Base-by-base conservation (phyloP, 179 eudicot species). In the Corrigiola litoralis region DNA sequence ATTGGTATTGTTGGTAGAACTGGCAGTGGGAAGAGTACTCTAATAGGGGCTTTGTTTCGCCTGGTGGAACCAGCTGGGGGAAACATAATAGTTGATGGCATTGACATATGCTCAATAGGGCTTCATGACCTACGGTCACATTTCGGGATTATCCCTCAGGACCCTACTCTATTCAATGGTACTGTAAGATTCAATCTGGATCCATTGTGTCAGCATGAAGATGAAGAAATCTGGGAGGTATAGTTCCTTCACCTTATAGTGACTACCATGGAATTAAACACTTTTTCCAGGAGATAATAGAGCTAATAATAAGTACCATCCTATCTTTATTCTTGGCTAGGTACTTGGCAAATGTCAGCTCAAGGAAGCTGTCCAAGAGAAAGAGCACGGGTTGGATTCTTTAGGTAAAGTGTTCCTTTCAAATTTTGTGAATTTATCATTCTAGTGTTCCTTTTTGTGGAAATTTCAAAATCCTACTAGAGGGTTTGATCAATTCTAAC, bases 1-100 rank as follows among this genome's bases (percentile, higher is more conserved):
- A 80, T 90, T 53, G 97, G 97, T n/a, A 81, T 90, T 42, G 97
- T 90, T 70, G 97, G 97, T 42, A 82, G 95, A 58, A 88, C 95
- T 0, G 97, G 95, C 42, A 90, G 95, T 74, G 97, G 97, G 49
- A 90, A 90, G 72, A 86, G 86, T 21, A 88, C 97, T n/a, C 84
- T 91, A 2, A 91, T 84, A 4, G 81, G 97, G 34, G 94, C 97
- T 1, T 53, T 91, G 29, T 91, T 91, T 76, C 86, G 97, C 28
- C 67, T 90, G 41, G 94, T 91, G 33, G 97, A 91, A 67, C 90
- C 90, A 2, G 38, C 68, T 1, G 79, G 76, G 28, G 97, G 97
- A 38, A 84, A 54, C 64, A 85, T 85, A 27, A 16, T 84, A 21
- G 85, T 87, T 20, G 95, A 90, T 66, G 88, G 86, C 21, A 70